Evolutionary conservation across 192 early-diverging fungal genomes (phyloP).

Genomic region (Backusella macrospora): DNA sequence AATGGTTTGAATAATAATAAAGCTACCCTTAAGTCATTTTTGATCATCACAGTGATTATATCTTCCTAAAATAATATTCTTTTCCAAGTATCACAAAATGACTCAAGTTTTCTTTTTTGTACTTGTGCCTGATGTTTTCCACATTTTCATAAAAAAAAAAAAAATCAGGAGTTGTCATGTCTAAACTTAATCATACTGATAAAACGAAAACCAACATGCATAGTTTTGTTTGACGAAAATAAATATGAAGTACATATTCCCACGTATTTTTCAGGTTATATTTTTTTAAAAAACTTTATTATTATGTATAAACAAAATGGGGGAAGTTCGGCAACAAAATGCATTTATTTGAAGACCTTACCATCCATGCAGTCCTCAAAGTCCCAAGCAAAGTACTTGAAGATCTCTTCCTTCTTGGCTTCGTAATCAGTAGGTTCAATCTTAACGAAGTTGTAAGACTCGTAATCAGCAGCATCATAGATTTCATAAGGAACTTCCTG

Average conservation of each 20-base stretch:
- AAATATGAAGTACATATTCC: background rate
- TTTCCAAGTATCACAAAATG: too few relatives aligned
- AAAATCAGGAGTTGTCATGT: background rate
- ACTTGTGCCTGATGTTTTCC: too few relatives aligned
- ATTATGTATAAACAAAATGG: background rate
- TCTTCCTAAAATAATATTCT: too few relatives aligned
- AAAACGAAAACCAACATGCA: constrained; percentile 7
- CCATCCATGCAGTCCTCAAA: constrained; percentile 80
- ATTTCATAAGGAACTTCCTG: constrained; percentile 75
- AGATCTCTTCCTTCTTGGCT: constrained; percentile 53
- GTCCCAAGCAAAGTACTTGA: constrained; percentile 81
- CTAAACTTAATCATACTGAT: constrained; percentile 7
- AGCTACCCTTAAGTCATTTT: too few relatives aligned
- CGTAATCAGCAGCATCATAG: constrained; percentile 84
- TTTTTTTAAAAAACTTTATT: background rate
- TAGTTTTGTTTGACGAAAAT: background rate
- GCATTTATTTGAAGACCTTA: constrained; percentile 81
- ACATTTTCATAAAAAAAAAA: background rate
- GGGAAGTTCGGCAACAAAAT: background rate
- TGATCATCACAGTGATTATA: too few relatives aligned
- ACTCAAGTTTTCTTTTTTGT: too few relatives aligned
- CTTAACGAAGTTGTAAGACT: constrained; percentile 83
- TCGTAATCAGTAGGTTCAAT: constrained; percentile 65
- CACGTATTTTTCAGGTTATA: constrained; percentile 1
- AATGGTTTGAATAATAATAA: too few relatives aligned